phyloP scores from a whole-genome alignment of 1,284 basidiomycete species.

The Wolfiporia cocos region DNA sequence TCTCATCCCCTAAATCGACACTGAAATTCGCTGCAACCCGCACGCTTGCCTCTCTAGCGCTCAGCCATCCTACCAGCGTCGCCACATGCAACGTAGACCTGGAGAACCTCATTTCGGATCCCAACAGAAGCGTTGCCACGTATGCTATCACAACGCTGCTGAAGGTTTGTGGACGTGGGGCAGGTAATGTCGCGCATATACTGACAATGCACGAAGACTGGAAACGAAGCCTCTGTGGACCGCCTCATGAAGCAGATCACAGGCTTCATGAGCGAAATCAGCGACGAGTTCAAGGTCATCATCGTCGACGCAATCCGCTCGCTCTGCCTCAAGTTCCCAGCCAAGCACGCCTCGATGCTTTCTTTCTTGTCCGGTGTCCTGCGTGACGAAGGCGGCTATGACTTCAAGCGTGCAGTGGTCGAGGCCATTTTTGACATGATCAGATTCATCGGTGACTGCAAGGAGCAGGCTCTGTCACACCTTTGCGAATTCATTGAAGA shows the following conservation, averaged over 20 bases:
- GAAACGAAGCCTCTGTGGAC: slow-evolving; percentile 98
- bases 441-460: slow-evolving; percentile 93
- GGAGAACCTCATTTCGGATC: slow-evolving; percentile 95
- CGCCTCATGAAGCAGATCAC: slow-evolving; percentile 99
- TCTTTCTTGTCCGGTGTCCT: slow-evolving; percentile 92
- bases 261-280: slow-evolving; percentile 99
- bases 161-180: slow-evolving; percentile 51
- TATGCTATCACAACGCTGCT: slow-evolving; percentile 98
- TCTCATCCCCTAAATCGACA: slow-evolving; percentile 89
- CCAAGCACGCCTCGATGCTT: slow-evolving; percentile 94
- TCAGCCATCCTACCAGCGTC: slow-evolving; percentile 81
- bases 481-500: slow-evolving; percentile 99
- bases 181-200: background rate
- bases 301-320: slow-evolving; percentile 98
- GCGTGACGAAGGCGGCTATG: slow-evolving; percentile 97
- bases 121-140: slow-evolving; percentile 95
- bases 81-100: slow-evolving; percentile 96
- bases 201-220: slow-evolving; percentile 52
- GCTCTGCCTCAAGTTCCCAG: slow-evolving; percentile 97
- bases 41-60: slow-evolving; percentile 85
- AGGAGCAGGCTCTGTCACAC: slow-evolving; percentile 95
- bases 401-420: slow-evolving; percentile 98
- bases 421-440: slow-evolving; percentile 99
- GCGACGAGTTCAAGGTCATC: slow-evolving; percentile 99
- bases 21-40: slow-evolving; percentile 98